phyloP scores from a whole-genome alignment of 208 protist species.

The Crithidia brevicula region DNA sequence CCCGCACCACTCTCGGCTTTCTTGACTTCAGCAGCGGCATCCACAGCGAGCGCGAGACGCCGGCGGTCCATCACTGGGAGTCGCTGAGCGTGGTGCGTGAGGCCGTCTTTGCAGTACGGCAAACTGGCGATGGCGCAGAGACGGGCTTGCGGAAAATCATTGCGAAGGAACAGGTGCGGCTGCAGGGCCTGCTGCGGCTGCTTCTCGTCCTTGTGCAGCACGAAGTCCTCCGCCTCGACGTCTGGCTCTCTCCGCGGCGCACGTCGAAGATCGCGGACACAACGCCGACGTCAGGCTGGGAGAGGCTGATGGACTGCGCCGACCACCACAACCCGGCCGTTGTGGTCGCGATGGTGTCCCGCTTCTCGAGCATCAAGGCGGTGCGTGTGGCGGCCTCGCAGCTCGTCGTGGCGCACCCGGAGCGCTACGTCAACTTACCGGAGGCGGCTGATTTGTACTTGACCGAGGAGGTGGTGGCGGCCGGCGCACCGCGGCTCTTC shows the following conservation, averaged over 20 bases:
- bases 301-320: slow-evolving; percentile 45
- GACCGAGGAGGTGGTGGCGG: slow-evolving; percentile 59
- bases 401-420: slow-evolving; percentile 50
- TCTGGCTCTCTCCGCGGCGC: slow-evolving; percentile 75
- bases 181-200: slow-evolving; percentile 56
- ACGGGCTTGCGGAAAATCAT: slow-evolving; percentile 34
- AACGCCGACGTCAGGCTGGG: slow-evolving; percentile 41
- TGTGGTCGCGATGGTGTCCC: slow-evolving; percentile 62
- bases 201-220: slow-evolving; percentile 69
- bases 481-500: slow-evolving; percentile 63
- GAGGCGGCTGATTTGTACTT: slow-evolving; percentile 80
- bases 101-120: slow-evolving; percentile 23
- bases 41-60: slow-evolving; percentile 1
- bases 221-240: slow-evolving; percentile 65
- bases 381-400: slow-evolving; percentile 40
- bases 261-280: slow-evolving; percentile 39
- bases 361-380: slow-evolving; percentile 58
- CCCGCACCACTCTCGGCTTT: slow-evolving; percentile 50
- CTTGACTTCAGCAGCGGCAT: slow-evolving; percentile 58
- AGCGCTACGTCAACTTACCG: slow-evolving; percentile 55
- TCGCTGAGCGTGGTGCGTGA: slow-evolving; percentile 38
- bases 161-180: slow-evolving; percentile 44
- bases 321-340: slow-evolving; percentile 67
- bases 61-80: slow-evolving; percentile 19
- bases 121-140: slow-evolving; percentile 21